These are phyloP conservation scores for Marasmius tenuissimus DNA, from an alignment of 1,284 basidiomycete genomes.

Conservation along the genomic window DNA sequence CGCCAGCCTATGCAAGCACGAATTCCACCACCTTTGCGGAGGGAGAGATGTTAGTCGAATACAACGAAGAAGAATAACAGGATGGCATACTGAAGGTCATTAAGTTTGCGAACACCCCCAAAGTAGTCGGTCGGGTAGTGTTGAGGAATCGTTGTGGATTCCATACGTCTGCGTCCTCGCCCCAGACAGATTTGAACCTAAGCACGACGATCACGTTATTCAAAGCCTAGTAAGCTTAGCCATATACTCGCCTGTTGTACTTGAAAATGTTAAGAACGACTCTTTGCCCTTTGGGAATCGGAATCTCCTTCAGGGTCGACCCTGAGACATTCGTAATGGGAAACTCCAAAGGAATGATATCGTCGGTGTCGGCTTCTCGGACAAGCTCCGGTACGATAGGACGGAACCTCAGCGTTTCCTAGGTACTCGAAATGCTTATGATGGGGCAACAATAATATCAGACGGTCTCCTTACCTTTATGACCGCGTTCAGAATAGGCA, in stretches of 20 bases:
- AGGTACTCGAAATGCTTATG: background rate
- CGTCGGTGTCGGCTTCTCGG: background rate
- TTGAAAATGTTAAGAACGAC: background rate
- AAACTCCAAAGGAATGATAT: background rate
- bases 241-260: background rate
- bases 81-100: background rate
- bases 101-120: background rate
- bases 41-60: background rate
- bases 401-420: background rate
- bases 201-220: background rate
- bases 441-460: background rate
- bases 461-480: background rate
- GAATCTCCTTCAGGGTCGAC: background rate
- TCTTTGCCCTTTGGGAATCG: background rate
- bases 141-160: background rate
- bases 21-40: background rate
- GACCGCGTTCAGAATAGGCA: background rate
- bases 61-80: background rate
- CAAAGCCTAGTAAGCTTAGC: background rate
- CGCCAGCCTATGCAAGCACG: background rate
- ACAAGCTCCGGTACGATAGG: background rate
- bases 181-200: background rate
- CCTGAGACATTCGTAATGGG: background rate
- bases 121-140: background rate
- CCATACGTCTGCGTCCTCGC: background rate